Conservation (phyloP, 2,329 filamentous ascomycete genomes). For the Colletotrichum magnum region DNA sequence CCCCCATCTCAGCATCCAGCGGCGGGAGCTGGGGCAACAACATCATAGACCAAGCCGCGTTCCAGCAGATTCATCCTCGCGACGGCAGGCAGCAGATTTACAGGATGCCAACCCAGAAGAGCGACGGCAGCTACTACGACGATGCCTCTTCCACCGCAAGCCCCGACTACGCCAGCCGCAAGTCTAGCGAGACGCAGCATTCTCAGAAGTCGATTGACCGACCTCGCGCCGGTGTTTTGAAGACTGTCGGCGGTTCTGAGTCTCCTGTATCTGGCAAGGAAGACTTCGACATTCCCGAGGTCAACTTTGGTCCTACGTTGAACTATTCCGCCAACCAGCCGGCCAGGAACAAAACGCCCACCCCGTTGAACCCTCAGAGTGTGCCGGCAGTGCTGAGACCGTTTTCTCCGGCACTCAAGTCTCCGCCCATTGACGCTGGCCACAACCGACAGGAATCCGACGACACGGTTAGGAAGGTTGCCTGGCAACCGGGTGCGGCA, state of each 20-base stretch:
- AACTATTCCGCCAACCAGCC: constrained; percentile 66
- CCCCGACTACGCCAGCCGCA: constrained; percentile 83
- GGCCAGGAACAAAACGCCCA: constrained; percentile 50
- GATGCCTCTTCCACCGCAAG: constrained; percentile 76
- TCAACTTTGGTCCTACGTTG: constrained; percentile 90
- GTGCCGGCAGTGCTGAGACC: constrained; percentile 45
- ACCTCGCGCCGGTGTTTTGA: constrained; percentile 84
- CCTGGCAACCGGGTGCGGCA: constrained; percentile 83
- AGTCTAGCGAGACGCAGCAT: constrained; percentile 60
- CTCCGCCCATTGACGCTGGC: constrained; percentile 45
- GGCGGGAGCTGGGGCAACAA: constrained; percentile 56
- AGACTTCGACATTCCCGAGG: constrained; percentile 73
- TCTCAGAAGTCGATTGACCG: constrained; percentile 68
- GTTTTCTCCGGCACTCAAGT: constrained; percentile 49
- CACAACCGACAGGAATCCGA: constrained; percentile 64
- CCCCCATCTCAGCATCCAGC: constrained; percentile 54
- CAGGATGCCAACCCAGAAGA: constrained; percentile 51
- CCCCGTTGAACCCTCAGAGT: constrained; percentile 44
- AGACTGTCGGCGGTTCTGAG: constrained; percentile 76
- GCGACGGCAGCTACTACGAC: constrained; percentile 67
- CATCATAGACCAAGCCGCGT: constrained; percentile 62
- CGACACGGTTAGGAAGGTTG: constrained; percentile 75
- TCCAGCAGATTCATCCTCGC: constrained; percentile 60
- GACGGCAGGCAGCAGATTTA: constrained; percentile 45
- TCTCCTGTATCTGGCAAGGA: constrained; percentile 42